phyloP scores from a whole-genome alignment of 2,329 filamentous ascomycete genomes.

The Didymella sp. region DNA sequence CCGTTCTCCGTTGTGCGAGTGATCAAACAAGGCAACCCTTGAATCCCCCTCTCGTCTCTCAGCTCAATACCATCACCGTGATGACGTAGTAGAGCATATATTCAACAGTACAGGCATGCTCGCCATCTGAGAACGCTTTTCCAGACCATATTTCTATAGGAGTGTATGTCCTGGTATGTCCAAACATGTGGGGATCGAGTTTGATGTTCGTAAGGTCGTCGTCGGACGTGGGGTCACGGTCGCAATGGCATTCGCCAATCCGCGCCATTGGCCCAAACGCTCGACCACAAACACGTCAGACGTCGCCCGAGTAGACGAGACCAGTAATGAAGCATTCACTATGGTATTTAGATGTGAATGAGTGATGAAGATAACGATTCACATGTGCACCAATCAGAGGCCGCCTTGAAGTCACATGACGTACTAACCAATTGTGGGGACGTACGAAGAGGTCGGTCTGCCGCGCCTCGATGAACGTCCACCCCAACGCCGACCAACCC shows the following conservation, averaged over 20 bases:
- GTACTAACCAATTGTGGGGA: slow-evolving; percentile 18
- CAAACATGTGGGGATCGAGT: slow-evolving; percentile 1
- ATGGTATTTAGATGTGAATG: slow-evolving; percentile 5
- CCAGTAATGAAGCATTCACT: slow-evolving; percentile 5
- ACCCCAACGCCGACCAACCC: slow-evolving; percentile 40
- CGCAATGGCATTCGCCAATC: slow-evolving; percentile 14
- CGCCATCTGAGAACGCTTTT: neutral
- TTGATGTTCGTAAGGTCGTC: slow-evolving; percentile 21
- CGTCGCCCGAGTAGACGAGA: slow-evolving; percentile 24
- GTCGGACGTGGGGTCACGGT: slow-evolving; percentile 18
- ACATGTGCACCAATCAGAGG: slow-evolving; percentile 10
- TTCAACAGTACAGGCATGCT: neutral
- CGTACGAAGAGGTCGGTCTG: slow-evolving; percentile 14
- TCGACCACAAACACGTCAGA: slow-evolving; percentile 31
- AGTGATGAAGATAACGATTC: neutral
- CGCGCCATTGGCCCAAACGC: slow-evolving; percentile 28
- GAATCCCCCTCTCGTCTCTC: neutral
- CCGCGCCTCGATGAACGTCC: slow-evolving; percentile 21
- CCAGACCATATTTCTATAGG: neutral
- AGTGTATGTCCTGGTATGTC: neutral
- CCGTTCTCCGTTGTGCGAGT: neutral
- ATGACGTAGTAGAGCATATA: slow-evolving; percentile 1
- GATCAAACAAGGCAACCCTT: neutral
- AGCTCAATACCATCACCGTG: slow-evolving; percentile 14
- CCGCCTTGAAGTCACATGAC: slow-evolving; percentile 26